A percentile compares a stretch with the other conserved stretches of the same genome.
Conservation (phyloP, 352 stramenopile species). For the Pythium sp. region DNA sequence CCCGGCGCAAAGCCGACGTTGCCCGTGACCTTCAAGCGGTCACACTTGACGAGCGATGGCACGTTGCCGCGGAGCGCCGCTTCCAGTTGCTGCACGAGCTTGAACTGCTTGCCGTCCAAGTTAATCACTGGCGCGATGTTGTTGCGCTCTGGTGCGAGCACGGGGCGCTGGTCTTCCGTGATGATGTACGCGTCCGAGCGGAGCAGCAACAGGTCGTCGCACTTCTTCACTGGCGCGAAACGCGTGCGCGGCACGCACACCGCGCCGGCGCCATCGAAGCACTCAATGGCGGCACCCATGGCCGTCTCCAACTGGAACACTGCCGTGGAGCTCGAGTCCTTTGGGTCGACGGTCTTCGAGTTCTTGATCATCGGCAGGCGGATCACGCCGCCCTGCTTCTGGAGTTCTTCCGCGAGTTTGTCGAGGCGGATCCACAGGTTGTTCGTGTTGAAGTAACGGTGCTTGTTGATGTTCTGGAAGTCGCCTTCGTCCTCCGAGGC, state of each 20-base stretch:
- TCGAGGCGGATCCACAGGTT: constrained; percentile 89
- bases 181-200: constrained; percentile 98
- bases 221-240: constrained; percentile 89
- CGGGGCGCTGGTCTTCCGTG: constrained; percentile 92
- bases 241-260: constrained; percentile 87
- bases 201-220: constrained; percentile 88
- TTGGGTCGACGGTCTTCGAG: constrained; percentile 85
- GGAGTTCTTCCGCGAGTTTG: constrained; percentile 79
- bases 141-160: constrained; percentile 94
- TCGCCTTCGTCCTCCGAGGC: constrained; percentile 74
- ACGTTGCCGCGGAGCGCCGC: constrained; percentile 90
- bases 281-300: constrained; percentile 87
- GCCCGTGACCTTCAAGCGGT: constrained; percentile 95
- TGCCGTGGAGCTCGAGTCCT: constrained; percentile 77
- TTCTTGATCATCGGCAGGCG: constrained; percentile 88
- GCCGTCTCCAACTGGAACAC: constrained; percentile 88
- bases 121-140: constrained; percentile 93
- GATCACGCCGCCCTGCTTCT: constrained; percentile 79
- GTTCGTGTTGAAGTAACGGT: constrained; percentile 90
- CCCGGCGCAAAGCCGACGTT: constrained; percentile 91
- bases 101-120: constrained; percentile 98
- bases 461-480: constrained; percentile 88
- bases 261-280: constrained; percentile 81
- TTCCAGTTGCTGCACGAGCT: constrained; percentile 97
- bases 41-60: constrained; percentile 94